Evolutionary conservation across 2,329 filamentous ascomycete species (phyloP).

Genomic region (Calonectria fujianensis): DNA sequence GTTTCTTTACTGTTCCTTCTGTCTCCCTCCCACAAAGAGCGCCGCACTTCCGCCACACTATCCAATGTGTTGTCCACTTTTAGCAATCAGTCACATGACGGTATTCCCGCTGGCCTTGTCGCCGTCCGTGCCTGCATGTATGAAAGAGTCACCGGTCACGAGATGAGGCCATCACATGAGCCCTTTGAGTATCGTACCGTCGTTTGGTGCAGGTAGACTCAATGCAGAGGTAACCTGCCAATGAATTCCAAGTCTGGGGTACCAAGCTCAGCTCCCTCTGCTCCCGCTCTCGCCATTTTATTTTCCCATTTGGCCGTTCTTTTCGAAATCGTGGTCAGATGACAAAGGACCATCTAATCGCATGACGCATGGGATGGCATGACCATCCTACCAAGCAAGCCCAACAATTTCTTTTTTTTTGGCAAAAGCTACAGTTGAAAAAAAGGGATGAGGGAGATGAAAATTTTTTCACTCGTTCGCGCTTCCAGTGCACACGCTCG

Average conservation of each 20-base stretch:
- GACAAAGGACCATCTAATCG: constrained; percentile 36
- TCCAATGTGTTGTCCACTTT: constrained; percentile 39
- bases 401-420: not conserved
- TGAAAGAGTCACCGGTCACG: constrained; percentile 34
- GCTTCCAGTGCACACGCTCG: constrained; percentile 31
- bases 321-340: constrained; percentile 26
- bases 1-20: not conserved
- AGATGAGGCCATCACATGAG: constrained; percentile 36
- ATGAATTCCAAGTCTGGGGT: constrained; percentile 27
- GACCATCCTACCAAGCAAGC: constrained; percentile 39
- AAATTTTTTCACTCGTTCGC: constrained; percentile 41
- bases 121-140: not conserved
- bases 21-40: constrained; percentile 35
- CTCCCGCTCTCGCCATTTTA: constrained; percentile 11
- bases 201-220: constrained; percentile 15
- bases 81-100: constrained; percentile 52
- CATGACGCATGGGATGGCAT: constrained; percentile 52
- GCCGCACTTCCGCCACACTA: constrained; percentile 53
- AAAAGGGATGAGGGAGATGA: constrained; percentile 37
- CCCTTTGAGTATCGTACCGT: constrained; percentile 32
- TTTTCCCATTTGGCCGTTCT: constrained; percentile 5
- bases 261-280: constrained; percentile 29
- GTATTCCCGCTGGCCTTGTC: constrained; percentile 24
- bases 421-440: constrained; percentile 34
- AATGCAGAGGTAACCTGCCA: constrained; percentile 37